Base-by-base conservation (phyloP, 2,329 filamentous ascomycete genomes). In the Colletotrichum lindemuthianum region DNA sequence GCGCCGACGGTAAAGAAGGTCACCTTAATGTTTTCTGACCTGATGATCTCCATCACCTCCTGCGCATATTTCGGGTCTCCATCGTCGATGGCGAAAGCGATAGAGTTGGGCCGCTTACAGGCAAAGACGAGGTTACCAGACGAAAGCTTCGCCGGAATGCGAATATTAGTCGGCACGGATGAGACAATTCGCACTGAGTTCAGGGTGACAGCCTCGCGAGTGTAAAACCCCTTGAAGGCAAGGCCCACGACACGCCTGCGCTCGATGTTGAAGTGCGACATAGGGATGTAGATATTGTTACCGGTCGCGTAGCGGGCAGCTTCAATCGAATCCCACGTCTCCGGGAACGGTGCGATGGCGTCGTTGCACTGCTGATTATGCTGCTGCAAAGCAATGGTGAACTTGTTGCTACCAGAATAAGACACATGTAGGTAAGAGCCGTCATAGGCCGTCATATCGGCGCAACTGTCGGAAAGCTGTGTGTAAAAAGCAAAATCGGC, bases 11-110 rank as follows among this genome's bases (percentile, higher is more conserved):
- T 90, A 77, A 92, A 92, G 77, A 92, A 92, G 3, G 89, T 92
- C 5, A 90, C 88, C 68, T 86, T 83, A 70, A 91, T 88, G 60
- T 79, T 74, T 59, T 88, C 88, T 12, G 85, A 83, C 24, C 85
- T 82, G 70, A 92, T 79, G 54, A 89, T 86, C 74, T 87, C 83
- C 4, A 88, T 87, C 60, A 84, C 82, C 41, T 68, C 57, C 16
- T 65, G 68, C 6, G 70, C 70, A 47, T 66, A 71, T 50, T 77
- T 71, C 53, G 89, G 89, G 59, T 84, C 80, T 33, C 89, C 89
- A 73, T 92, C 89, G 71, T 91, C 89, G 67, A 92, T 91, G 51
- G 88, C 89, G 73, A 92, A 91, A 1, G 89, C 89, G 72, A 92
- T 90, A 0, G 85, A 88, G 76, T 90, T 90, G 48, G 88, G 88